These are phyloP conservation scores for Pseudotsuga menziesii DNA, from an alignment of 75 land plant genomes.

Conservation along the genomic window DNA sequence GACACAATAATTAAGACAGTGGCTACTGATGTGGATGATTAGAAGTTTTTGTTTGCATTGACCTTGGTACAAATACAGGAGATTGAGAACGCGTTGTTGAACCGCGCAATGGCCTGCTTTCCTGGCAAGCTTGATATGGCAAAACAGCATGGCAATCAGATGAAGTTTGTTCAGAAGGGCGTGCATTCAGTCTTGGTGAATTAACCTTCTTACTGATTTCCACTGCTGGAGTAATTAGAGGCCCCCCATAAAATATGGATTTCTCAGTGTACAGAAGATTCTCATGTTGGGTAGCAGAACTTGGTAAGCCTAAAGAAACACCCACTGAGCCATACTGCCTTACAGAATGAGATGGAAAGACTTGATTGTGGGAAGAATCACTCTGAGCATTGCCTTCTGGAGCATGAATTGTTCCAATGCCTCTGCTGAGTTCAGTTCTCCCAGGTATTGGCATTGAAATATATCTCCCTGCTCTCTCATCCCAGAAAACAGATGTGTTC, in stretches of 20 bases:
- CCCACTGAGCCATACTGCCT: constrained; percentile 18
- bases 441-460: constrained; percentile 44
- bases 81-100: constrained; percentile 30
- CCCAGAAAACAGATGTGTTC: constrained; percentile 66
- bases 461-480: constrained; percentile 59
- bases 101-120: constrained; percentile 21
- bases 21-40: neutral
- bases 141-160: constrained; percentile 9
- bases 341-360: constrained; percentile 4
- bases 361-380: constrained; percentile 7
- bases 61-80: constrained; percentile 48
- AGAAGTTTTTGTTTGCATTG: neutral
- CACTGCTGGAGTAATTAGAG: constrained; percentile 42
- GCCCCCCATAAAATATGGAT: constrained; percentile 82
- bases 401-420: constrained; percentile 19
- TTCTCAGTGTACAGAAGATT: constrained; percentile 58
- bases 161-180: constrained; percentile 1
- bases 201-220: constrained; percentile 25
- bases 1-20: neutral
- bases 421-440: constrained; percentile 18
- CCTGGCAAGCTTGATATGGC: constrained; percentile 17
- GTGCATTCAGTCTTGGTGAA: neutral
- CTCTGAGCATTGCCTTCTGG: constrained; percentile 10
- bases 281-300: constrained; percentile 30
- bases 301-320: constrained; percentile 8